Percentiles rank a stretch among this genome's conserved stretches.
Conservation (phyloP, 306 rosid species). For the Datisca glomerata region DNA sequence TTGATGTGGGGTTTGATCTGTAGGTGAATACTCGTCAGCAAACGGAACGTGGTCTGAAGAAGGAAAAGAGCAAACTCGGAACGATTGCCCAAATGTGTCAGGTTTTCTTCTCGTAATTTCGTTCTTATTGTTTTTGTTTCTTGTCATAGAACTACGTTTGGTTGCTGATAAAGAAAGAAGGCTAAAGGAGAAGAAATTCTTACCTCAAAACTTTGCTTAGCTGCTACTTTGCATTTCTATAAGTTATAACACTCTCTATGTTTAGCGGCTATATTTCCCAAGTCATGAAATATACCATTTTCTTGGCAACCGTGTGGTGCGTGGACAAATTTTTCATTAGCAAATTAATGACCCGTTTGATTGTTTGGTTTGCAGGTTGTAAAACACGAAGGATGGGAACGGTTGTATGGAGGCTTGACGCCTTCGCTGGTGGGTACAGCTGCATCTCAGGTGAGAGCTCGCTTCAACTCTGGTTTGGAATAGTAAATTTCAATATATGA, state of each 20-base stretch:
- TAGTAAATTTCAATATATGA: slow-evolving; percentile 2
- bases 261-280: no score
- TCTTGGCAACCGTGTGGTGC: no score
- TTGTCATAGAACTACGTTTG: background rate
- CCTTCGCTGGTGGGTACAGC: slow-evolving; percentile 84
- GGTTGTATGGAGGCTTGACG: slow-evolving; percentile 76
- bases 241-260: no score
- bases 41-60: slow-evolving; percentile 76
- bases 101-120: slow-evolving; percentile 29
- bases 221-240: no score
- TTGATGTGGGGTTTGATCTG: slow-evolving; percentile 14
- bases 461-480: slow-evolving; percentile 12
- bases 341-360: background rate
- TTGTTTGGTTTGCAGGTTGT: slow-evolving; percentile 43
- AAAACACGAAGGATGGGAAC: slow-evolving; percentile 83
- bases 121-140: slow-evolving; percentile 1
- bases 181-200: no score
- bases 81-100: slow-evolving; percentile 53
- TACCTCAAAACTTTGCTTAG: background rate
- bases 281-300: no score
- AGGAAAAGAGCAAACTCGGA: slow-evolving; percentile 39
- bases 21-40: slow-evolving; percentile 95
- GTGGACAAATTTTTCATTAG: no score
- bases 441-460: slow-evolving; percentile 81
- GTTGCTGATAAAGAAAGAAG: background rate